Conservation (phyloP, 2,329 filamentous ascomycete genomes). For the Botrytis sinoallii region DNA sequence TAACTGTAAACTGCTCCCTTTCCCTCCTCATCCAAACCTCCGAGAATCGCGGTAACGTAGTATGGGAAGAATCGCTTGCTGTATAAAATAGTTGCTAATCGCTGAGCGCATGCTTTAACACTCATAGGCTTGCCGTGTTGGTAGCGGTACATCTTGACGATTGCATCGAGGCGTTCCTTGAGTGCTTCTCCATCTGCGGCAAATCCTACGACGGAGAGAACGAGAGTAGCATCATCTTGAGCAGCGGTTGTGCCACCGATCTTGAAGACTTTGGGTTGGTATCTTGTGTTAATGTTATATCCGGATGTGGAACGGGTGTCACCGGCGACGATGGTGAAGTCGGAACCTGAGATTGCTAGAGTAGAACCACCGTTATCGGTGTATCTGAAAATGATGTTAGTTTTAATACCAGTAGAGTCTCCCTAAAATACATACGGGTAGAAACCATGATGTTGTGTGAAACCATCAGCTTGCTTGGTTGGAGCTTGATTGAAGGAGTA, state of each 20-base stretch:
- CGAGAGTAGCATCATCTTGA: slow-evolving; percentile 79
- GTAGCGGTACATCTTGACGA: slow-evolving; percentile 99
- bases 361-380: slow-evolving; percentile 98
- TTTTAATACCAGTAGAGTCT: neutral
- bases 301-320: slow-evolving; percentile 94
- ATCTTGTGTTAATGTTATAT: slow-evolving; percentile 98
- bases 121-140: slow-evolving; percentile 96
- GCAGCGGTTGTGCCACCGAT: slow-evolving; percentile 88
- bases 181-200: slow-evolving; percentile 91
- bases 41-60: slow-evolving; percentile 93
- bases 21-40: slow-evolving; percentile 90
- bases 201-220: slow-evolving; percentile 93
- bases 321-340: slow-evolving; percentile 95
- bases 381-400: slow-evolving; percentile 60
- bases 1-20: slow-evolving; percentile 95
- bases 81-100: slow-evolving; percentile 93
- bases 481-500: slow-evolving; percentile 65
- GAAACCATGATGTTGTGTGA: slow-evolving; percentile 72
- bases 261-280: slow-evolving; percentile 93
- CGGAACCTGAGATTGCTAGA: slow-evolving; percentile 86
- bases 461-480: slow-evolving; percentile 50
- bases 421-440: slow-evolving; percentile 69
- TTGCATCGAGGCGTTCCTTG: slow-evolving; percentile 87
- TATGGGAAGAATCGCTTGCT: slow-evolving; percentile 98
- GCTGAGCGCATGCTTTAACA: slow-evolving; percentile 90